Base-by-base conservation (phyloP, 2,329 filamentous ascomycete species). In the Alternaria alternata region DNA sequence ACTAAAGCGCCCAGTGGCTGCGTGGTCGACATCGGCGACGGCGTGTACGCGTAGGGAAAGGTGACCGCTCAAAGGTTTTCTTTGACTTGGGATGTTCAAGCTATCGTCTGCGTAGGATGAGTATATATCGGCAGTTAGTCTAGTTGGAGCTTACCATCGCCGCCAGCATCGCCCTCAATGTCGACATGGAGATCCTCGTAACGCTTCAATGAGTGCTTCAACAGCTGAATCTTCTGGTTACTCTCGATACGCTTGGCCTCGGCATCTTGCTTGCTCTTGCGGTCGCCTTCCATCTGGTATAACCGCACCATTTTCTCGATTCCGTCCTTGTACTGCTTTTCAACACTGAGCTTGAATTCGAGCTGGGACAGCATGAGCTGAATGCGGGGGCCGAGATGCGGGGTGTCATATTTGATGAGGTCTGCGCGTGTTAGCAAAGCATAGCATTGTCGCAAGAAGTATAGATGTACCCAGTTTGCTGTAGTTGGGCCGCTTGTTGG, bases 291-390 rank as follows among this genome's bases (percentile, higher is more conserved):
- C 86, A 98, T 95, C 76, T 95, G 90, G 77, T 99, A 99, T 36
- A 99, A 85, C 78, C 95, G 93, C 47, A 97, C 92, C 95, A 99
- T 98, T 83, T 99, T 99, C 81, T 99, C 95, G 70, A 99, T 95
- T 63, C 95, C 95, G 75, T 96, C 96, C 68, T 98, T 93, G 81
- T 99, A 99, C 81, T 99, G 95, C 78, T 97, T 96, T 79, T 99
- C 95, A 28, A 99, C 95, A 68, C 95, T 97, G 63, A 99, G 87
- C 83, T 99, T 99, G 84, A 99, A 99, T 80, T 98, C 93, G 65
- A 99, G 90, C 80, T 99, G 95, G 48, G 95, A 96, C 75, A 99
- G 84, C 95, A 99, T 99, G 74, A 98, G 91, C 82, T 99, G 95
- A 74, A 99, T 99, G 69, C 96, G 93, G 62, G 95, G 94, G 34